Evolutionary conservation across 2,329 filamentous ascomycete species (phyloP).

Genomic region (Coccinonectria pachysandricola): DNA sequence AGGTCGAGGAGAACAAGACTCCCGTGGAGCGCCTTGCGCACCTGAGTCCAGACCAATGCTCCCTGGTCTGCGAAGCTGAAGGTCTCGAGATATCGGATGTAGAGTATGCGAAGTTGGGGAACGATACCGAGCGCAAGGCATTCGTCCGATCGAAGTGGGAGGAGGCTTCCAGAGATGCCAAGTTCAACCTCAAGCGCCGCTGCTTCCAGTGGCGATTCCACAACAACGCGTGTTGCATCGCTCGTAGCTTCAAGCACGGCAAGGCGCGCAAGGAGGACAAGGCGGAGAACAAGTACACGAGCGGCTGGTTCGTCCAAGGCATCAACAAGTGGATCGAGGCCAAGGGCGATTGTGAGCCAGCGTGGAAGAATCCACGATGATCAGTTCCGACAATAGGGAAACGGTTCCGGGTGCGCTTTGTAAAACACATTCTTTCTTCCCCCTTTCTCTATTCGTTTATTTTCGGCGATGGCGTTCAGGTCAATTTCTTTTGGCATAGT

Average conservation of each 20-base stretch:
- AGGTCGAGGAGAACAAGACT: slow-evolving; percentile 28
- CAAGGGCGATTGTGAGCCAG: slow-evolving; percentile 31
- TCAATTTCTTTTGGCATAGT: too few species aligned
- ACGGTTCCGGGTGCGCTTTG: too few species aligned
- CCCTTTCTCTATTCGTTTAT: too few species aligned
- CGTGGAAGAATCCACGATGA: slow-evolving; percentile 31
- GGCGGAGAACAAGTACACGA: slow-evolving; percentile 25
- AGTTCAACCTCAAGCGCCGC: slow-evolving; percentile 22
- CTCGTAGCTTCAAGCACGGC: slow-evolving; percentile 34
- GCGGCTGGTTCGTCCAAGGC: slow-evolving; percentile 36
- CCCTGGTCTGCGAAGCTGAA: slow-evolving; percentile 36
- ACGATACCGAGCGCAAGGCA: slow-evolving; percentile 18
- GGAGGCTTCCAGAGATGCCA: slow-evolving; percentile 9
- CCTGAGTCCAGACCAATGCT: slow-evolving; percentile 35
- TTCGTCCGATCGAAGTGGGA: slow-evolving; percentile 20
- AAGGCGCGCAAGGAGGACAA: slow-evolving; percentile 24
- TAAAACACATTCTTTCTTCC: too few species aligned
- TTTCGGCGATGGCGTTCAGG: too few species aligned
- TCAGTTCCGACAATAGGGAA: too few species aligned
- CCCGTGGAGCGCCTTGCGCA: slow-evolving; percentile 35
- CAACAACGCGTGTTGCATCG: slow-evolving; percentile 33
- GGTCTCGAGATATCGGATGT: slow-evolving; percentile 26
- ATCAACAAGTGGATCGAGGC: slow-evolving; percentile 37
- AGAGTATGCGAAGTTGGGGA: slow-evolving; percentile 20
- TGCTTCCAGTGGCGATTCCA: slow-evolving; percentile 40